phyloP scores from a whole-genome alignment of 345 rosid genomes.

The Salix exigua region DNA sequence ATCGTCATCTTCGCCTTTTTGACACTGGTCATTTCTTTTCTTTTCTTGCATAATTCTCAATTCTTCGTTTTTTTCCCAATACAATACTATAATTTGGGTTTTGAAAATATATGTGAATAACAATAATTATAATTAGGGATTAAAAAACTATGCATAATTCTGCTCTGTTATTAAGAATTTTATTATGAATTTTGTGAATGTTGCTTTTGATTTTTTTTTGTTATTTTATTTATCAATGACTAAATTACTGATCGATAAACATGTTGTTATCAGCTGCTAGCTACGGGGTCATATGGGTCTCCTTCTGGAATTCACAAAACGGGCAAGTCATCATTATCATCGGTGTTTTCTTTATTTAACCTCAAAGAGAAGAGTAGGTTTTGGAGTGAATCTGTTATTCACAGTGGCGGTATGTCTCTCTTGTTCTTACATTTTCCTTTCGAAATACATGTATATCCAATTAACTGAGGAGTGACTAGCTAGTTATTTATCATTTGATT shows the following conservation, averaged over 20 bases:
- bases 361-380: constrained; percentile 79
- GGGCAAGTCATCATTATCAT: constrained; percentile 20
- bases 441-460: neutral
- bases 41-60: neutral
- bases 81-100: neutral
- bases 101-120: neutral
- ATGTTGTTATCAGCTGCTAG: neutral
- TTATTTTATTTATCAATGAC: neutral
- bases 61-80: neutral
- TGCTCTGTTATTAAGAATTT: neutral
- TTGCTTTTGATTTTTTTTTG: neutral
- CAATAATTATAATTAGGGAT: neutral
- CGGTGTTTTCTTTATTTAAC: constrained; percentile 86
- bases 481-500: neutral
- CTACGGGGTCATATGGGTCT: constrained; percentile 4
- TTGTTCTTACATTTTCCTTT: neutral
- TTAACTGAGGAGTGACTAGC: neutral
- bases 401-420: constrained; percentile 37
- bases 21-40: neutral
- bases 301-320: neutral
- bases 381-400: constrained; percentile 90
- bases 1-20: neutral
- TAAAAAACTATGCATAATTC: neutral
- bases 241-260: neutral
- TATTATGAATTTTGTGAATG: neutral